Evolutionary conservation across 2,329 filamentous ascomycete species (phyloP).

Genomic region (Alternaria burnsii): DNA sequence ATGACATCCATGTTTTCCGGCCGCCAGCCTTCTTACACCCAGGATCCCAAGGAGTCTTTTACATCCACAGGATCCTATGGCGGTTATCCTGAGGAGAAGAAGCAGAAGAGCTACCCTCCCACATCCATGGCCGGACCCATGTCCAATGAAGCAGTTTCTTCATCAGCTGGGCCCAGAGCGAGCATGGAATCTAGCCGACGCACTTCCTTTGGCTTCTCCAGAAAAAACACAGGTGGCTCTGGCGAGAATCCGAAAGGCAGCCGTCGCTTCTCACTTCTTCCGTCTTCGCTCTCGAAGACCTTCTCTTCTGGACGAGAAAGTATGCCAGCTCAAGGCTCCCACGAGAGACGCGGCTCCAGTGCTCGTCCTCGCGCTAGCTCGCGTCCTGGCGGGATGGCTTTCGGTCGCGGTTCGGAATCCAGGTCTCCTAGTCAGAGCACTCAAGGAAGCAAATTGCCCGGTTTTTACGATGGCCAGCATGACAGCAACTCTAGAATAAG

Average conservation of each 20-base stretch:
- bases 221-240: constrained; percentile 55
- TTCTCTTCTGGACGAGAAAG: constrained; percentile 52
- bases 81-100: constrained; percentile 57
- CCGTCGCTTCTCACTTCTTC: constrained; percentile 61
- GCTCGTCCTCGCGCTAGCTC: constrained; percentile 42
- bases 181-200: constrained; percentile 60
- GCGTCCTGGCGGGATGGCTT: constrained; percentile 53
- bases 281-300: constrained; percentile 58
- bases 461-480: constrained; percentile 53
- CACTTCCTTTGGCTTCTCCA: constrained; percentile 60
- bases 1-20: constrained; percentile 83
- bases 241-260: constrained; percentile 50
- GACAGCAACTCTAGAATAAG: constrained; percentile 41
- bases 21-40: constrained; percentile 43
- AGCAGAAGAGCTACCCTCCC: constrained; percentile 80
- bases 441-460: constrained; percentile 54
- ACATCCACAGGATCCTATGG: constrained; percentile 57
- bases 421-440: constrained; percentile 58
- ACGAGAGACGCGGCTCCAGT: constrained; percentile 46
- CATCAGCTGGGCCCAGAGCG: constrained; percentile 46
- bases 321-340: constrained; percentile 41
- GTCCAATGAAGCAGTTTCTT: constrained; percentile 61
- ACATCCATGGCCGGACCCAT: constrained; percentile 86
- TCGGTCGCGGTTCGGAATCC: constrained; percentile 53
- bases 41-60: constrained; percentile 42